Base-by-base conservation (phyloP, 495 filamentous ascomycete species). In the Neurospora sublineolata region DNA sequence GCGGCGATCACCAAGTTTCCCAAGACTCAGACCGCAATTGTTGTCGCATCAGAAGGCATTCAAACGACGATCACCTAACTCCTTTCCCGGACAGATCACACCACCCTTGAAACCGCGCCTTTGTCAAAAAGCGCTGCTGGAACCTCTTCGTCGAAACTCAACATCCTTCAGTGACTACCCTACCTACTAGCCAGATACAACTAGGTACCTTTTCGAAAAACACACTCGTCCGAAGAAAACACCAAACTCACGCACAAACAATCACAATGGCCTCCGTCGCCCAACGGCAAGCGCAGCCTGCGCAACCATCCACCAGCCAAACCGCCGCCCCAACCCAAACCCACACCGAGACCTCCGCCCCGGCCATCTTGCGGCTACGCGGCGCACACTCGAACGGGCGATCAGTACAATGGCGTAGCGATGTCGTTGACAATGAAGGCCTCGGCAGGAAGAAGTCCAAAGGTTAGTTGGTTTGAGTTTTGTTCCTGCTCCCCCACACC, bases 391-490 rank as follows among this genome's bases (percentile, higher is more conserved):
- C 75, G 1, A 78, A 76, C 23, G 70, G 79, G 37, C 82, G 87
- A 41, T 85, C 87, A 40, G 94, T 99, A 67, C 87, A 90, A 82
- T 99, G 95, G 95, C 93, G 92, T 10, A 92, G 93, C 75, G 92
- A 94, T 79, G 94, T 97, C 7, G 83, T 99, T 8, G 94, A 99
- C 82, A 99, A 99, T 76, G 95, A 99, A 80, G 94, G 94, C 4
- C 86, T 98, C 80, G 93, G 94, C 6, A 91, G 90, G 81, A 99
- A 98, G 83, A 92, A 87, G 58, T 94, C 91, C 0, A 99, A 99
- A 90, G 93, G 94, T 94, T 78, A 46, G 76, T 37, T 78, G 42
- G 76, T 33, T 37, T 16, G 11, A 20, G n/a, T 23, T 14, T 58
- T 14, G 10, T 5, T 58, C 11, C 16, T 42, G 42, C 18, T 14